A percentile compares a stretch with the other conserved stretches of the same genome.
These are phyloP conservation scores for Neurospora sp. DNA, from an alignment of 495 filamentous ascomycete genomes.

Conservation along the genomic window DNA sequence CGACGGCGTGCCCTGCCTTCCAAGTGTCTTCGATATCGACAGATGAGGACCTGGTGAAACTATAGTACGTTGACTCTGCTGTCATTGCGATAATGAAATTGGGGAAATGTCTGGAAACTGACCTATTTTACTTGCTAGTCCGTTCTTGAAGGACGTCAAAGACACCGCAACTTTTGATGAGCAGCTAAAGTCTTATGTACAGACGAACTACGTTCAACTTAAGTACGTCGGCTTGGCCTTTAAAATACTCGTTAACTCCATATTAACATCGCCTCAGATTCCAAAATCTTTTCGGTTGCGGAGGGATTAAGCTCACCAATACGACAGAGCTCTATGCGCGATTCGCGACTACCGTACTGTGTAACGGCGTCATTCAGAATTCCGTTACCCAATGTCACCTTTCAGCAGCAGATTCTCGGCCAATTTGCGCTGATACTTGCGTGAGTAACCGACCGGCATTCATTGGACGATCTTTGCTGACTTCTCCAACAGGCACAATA, in stretches of 20 bases:
- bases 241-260: not conserved
- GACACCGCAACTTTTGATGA: conserved; percentile 68
- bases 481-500: conserved; percentile 52
- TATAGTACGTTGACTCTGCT: conserved; percentile 56
- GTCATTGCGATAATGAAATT: not conserved
- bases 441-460: conserved; percentile 38
- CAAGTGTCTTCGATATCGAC: conserved; percentile 73
- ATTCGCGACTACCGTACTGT: conserved; percentile 86
- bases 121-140: conserved; percentile 40
- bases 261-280: conserved; percentile 43
- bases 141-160: conserved; percentile 77
- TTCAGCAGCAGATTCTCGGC: conserved; percentile 49
- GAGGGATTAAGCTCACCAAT: conserved; percentile 64
- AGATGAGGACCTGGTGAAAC: conserved; percentile 46
- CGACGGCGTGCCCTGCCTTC: conserved; percentile 77
- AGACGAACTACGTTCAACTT: conserved; percentile 57
- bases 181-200: conserved; percentile 62
- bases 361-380: conserved; percentile 90
- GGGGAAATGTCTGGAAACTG: conserved; percentile 1
- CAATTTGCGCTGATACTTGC: conserved; percentile 86
- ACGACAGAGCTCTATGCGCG: conserved; percentile 83
- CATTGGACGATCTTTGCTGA: conserved; percentile 16
- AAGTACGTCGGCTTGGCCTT: conserved; percentile 48
- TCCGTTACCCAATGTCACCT: conserved; percentile 66
- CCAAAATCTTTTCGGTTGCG: conserved; percentile 69